Percentiles rank a stretch among this genome's conserved stretches.
phyloP scores from a whole-genome alignment of 352 stramenopile genomes.

The Globisporangium spiculum region DNA sequence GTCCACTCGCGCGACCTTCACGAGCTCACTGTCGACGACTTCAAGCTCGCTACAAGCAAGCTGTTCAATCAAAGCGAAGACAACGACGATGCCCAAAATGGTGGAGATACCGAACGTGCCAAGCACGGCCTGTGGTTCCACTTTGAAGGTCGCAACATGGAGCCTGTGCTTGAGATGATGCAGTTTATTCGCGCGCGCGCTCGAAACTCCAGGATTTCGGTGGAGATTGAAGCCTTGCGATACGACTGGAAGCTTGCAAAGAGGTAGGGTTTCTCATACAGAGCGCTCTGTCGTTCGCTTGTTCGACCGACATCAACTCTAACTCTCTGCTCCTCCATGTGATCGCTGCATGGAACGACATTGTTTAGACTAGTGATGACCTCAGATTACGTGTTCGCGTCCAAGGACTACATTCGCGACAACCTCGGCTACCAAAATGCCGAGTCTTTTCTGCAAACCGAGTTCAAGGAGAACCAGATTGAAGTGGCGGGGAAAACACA shows the following conservation, averaged over 20 bases:
- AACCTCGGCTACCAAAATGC: slow-evolving; percentile 44
- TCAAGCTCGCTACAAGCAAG: slow-evolving; percentile 28
- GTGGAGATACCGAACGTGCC: neutral
- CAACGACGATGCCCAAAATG: neutral
- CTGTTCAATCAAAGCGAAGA: slow-evolving; percentile 16
- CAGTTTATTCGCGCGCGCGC: slow-evolving; percentile 26
- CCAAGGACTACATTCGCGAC: slow-evolving; percentile 70
- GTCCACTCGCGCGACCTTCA: slow-evolving; percentile 59
- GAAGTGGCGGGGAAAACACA: neutral
- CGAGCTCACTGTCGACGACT: slow-evolving; percentile 46
- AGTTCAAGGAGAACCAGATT: neutral
- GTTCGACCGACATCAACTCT: neutral
- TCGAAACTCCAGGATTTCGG: slow-evolving; percentile 31
- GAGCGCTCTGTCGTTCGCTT: neutral
- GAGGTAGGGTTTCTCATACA: slow-evolving; percentile 25
- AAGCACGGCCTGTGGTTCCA: slow-evolving; percentile 40
- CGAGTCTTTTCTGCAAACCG: slow-evolving; percentile 33
- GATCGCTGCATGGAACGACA: neutral
- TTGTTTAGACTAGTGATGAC: slow-evolving; percentile 36
- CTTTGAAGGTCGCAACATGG: slow-evolving; percentile 75
- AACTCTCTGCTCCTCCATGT: neutral
- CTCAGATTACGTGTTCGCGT: slow-evolving; percentile 59
- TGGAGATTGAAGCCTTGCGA: slow-evolving; percentile 70
- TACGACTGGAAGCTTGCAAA: slow-evolving; percentile 60
- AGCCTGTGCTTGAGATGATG: slow-evolving; percentile 59